phyloP scores from a whole-genome alignment of 2,329 filamentous ascomycete genomes.

The Sporothrix phasma region DNA sequence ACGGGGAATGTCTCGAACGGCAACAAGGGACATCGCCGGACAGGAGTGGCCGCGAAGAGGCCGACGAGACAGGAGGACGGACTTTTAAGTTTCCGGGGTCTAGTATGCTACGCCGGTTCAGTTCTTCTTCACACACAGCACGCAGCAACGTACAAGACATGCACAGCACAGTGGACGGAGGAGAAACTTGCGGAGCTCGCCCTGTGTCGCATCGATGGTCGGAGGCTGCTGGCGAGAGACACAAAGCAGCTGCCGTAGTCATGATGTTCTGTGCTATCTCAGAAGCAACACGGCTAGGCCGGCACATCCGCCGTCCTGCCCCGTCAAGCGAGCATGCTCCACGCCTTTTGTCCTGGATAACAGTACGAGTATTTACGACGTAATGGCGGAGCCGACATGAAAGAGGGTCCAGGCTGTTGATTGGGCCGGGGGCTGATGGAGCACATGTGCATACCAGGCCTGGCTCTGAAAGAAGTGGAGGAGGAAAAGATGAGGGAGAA shows the following conservation, averaged over 20 bases:
- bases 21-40: too few relatives aligned
- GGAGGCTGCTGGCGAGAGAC: background rate
- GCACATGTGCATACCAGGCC: background rate
- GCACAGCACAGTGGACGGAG: too few relatives aligned
- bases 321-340: background rate
- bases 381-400: background rate
- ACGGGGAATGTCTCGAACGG: background rate
- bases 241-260: background rate
- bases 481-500: too few relatives aligned
- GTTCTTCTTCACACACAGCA: too few relatives aligned
- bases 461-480: background rate
- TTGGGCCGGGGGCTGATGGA: background rate
- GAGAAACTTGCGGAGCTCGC: too few relatives aligned
- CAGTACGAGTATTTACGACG: too few relatives aligned
- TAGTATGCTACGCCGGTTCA: too few relatives aligned
- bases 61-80: too few relatives aligned
- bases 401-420: background rate
- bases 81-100: too few relatives aligned
- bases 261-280: too few relatives aligned
- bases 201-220: too few relatives aligned
- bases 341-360: background rate
- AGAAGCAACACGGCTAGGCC: background rate
- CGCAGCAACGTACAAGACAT: background rate
- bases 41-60: too few relatives aligned
- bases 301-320: background rate